A percentile compares a stretch with the other conserved stretches of the same genome.
Conservation (phyloP, 441 rosid species). For the Geranium incanum region DNA sequence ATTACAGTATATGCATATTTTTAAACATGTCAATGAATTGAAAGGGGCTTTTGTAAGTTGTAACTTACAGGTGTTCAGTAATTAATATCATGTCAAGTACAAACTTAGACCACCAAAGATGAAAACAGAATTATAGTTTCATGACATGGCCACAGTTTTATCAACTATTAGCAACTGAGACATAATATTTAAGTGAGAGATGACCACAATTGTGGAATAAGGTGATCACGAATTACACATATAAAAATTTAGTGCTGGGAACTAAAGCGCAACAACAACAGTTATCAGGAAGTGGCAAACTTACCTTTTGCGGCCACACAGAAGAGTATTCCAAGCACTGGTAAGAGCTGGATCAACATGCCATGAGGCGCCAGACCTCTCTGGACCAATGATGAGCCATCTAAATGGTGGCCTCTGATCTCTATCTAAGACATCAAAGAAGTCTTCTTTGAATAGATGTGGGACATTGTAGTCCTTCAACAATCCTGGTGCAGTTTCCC, state of each 20-base stretch:
- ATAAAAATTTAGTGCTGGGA: not conserved
- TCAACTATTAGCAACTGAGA: not conserved
- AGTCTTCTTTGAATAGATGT: slow-evolving; percentile 78
- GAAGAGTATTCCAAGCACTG: slow-evolving; percentile 96
- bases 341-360: slow-evolving; percentile 98
- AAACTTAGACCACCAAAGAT: not conserved
- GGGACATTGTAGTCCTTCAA: slow-evolving; percentile 79
- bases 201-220: not conserved
- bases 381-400: slow-evolving; percentile 94
- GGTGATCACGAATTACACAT: not conserved
- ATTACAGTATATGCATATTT: not conserved
- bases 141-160: not conserved
- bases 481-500: slow-evolving; percentile 68
- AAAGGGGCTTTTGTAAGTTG: not conserved
- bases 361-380: slow-evolving; percentile 99
- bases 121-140: not conserved
- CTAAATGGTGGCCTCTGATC: slow-evolving; percentile 78
- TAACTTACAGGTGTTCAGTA: not conserved
- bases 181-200: no score
- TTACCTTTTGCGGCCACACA: slow-evolving; percentile 89
- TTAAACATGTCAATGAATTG: not conserved
- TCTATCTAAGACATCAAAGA: slow-evolving; percentile 61
- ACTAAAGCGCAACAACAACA: not conserved
- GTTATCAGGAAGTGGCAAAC: not conserved
- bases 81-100: not conserved